Evolutionary conservation across 345 rosid genomes (phyloP).

Genomic region (Dovyalis caffra): DNA sequence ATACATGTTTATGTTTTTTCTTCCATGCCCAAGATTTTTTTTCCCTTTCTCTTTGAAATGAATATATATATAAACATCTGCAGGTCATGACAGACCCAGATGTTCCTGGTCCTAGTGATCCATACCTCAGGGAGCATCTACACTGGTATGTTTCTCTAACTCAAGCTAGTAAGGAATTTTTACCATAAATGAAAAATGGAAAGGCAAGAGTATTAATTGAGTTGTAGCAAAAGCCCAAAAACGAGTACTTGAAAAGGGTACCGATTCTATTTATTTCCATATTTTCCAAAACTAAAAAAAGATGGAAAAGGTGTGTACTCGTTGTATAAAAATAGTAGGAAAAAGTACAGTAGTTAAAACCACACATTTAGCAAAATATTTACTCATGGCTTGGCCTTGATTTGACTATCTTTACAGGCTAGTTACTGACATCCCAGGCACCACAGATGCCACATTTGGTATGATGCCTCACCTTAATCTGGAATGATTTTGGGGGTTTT

Average conservation of each 20-base stretch:
- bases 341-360: not conserved
- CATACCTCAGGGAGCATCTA: constrained; percentile 85
- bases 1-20: too few species aligned
- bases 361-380: not conserved
- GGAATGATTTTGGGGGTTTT: not conserved
- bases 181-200: not conserved
- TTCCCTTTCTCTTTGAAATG: not conserved
- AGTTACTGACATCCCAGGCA: constrained; percentile 96
- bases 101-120: constrained; percentile 98
- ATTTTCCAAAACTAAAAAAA: too few species aligned
- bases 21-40: not conserved
- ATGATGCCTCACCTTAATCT: constrained; percentile 19
- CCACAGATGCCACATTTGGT: constrained; percentile 92
- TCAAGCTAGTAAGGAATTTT: not conserved
- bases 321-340: not conserved
- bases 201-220: not conserved
- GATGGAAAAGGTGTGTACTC: not conserved
- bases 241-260: not conserved
- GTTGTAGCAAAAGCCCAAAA: not conserved
- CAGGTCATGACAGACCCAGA: constrained; percentile 99
- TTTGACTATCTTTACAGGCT: constrained; percentile 52
- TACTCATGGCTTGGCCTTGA: not conserved
- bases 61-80: not conserved
- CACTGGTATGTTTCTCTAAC: constrained; percentile 58
- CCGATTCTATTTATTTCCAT: not conserved